A percentile compares a stretch with the other conserved stretches of the same genome.
These are phyloP conservation scores for Farysia itapuensis DNA, from an alignment of 1,284 basidiomycete genomes.

Conservation along the genomic window DNA sequence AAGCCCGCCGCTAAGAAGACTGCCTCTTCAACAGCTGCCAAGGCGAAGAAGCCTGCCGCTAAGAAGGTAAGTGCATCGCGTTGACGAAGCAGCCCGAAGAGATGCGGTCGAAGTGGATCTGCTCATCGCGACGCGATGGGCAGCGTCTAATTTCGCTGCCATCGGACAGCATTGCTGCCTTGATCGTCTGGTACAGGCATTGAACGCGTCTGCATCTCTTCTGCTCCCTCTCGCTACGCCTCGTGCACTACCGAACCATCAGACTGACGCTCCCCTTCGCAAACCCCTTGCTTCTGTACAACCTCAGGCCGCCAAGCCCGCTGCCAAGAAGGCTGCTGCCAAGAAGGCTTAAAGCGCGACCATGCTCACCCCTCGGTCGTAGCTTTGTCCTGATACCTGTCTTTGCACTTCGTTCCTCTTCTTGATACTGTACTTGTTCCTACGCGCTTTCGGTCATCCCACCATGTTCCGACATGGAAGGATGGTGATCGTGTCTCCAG, in stretches of 20 bases:
- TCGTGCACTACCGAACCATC: slow-evolving; percentile 6
- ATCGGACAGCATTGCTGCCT: too few relatives aligned
- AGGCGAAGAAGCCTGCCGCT: slow-evolving; percentile 54
- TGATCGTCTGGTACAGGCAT: too few relatives aligned
- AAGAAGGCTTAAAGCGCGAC: slow-evolving; percentile 44
- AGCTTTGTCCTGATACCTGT: slow-evolving; percentile 25
- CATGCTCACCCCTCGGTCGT: background rate
- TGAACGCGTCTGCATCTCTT: too few relatives aligned
- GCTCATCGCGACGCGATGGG: too few relatives aligned
- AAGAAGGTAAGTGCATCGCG: slow-evolving; percentile 54
- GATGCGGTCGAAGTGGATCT: too few relatives aligned
- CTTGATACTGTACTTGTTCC: slow-evolving; percentile 4
- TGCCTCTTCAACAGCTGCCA: slow-evolving; percentile 41
- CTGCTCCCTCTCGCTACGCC: background rate
- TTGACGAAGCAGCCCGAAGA: too few relatives aligned
- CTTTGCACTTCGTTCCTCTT: slow-evolving; percentile 8
- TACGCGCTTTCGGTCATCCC: background rate
- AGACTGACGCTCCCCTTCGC: slow-evolving; percentile 39
- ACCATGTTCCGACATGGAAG: too few relatives aligned
- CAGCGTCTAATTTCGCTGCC: too few relatives aligned
- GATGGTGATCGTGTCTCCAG: too few relatives aligned
- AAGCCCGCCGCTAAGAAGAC: slow-evolving; percentile 46
- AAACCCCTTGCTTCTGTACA: slow-evolving; percentile 39
- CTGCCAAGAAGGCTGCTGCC: slow-evolving; percentile 56
- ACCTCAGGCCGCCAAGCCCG: slow-evolving; percentile 51